Conservation (phyloP, 495 filamentous ascomycete genomes). For the Poronia punctata region DNA sequence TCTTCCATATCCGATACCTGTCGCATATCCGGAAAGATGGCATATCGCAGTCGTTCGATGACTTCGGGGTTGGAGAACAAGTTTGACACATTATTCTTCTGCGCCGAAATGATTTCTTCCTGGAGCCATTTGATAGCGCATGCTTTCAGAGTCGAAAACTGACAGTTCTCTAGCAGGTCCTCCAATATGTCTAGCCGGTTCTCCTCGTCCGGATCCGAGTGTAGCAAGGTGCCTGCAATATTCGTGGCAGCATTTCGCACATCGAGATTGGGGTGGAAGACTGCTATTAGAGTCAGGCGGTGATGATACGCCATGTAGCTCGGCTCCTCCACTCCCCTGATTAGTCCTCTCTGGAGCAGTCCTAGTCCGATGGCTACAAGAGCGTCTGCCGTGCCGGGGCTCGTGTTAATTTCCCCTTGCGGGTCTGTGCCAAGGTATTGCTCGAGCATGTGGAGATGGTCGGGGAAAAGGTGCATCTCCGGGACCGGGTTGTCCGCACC, state of each 20-base stretch:
- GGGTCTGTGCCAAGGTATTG: slow-evolving; percentile 50
- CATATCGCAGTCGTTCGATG: slow-evolving; percentile 39
- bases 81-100: slow-evolving; percentile 24
- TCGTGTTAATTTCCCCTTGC: slow-evolving; percentile 27
- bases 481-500: slow-evolving; percentile 36
- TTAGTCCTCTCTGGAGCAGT: slow-evolving; percentile 32
- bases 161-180: slow-evolving; percentile 73
- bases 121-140: slow-evolving; percentile 82
- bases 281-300: slow-evolving; percentile 55
- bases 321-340: slow-evolving; percentile 17
- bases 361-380: slow-evolving; percentile 46
- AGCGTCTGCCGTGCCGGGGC: slow-evolving; percentile 37
- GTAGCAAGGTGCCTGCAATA: slow-evolving; percentile 65
- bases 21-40: slow-evolving; percentile 34
- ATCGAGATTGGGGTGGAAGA: slow-evolving; percentile 59
- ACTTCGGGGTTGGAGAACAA: slow-evolving; percentile 53
- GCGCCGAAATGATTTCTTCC: slow-evolving; percentile 62
- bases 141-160: slow-evolving; percentile 69
- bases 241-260: slow-evolving; percentile 67
- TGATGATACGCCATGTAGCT: slow-evolving; percentile 54
- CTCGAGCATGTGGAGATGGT: slow-evolving; percentile 51
- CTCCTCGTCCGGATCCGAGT: slow-evolving; percentile 64
- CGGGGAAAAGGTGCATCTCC: slow-evolving; percentile 55
- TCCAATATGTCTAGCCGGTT: slow-evolving; percentile 69
- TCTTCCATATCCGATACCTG: slow-evolving; percentile 21